Base-by-base conservation (phyloP, 208 protist genomes). In the Trypanosoma vivax region DNA sequence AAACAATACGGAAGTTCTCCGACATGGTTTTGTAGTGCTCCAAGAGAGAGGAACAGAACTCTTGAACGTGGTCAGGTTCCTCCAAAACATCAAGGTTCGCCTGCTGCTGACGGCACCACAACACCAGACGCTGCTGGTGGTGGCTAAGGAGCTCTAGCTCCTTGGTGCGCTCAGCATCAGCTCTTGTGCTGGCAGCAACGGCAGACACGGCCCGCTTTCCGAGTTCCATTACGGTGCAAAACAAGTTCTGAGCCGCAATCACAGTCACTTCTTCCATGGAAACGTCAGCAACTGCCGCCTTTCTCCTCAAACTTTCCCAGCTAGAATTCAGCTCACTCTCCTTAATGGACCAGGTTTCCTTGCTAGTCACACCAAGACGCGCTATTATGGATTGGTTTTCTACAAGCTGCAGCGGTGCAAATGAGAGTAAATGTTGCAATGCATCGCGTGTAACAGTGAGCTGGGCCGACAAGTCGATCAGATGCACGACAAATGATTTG, bases 21-120 rank as follows among this genome's bases (percentile, higher is more conserved):
- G 79, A 88, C 88, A 95, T 95, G 19, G 71, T 76, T 27, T 60
- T 48, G 67, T 88, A 90, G 65, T 88, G 87, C 43, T 84, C 78
- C 6, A 78, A 61, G 13, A 95, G 73, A 5, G 79, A 78, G 13
- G 68, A 71, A 45, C 79, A 90, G 65, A 79, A 92, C 55, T 90
- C 81, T 68, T 96, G 89, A 7, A 96, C 50, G 64, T 92, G 77
- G 50, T 91, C 81, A 5, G 88, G 83, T 54, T 90, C 81, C 39
- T 70, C 55, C 86, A 93, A 77, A 14, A 78, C 82, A 46, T 92
- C 86, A 31, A 96, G 61, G 57, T 94, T 94, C 27, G 70, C 77
- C 24, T 79, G 70, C 66, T 96, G 85, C 75, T 92, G 76, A 1
- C 79, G 79, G 64, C 85, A 92, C 86, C 89, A 96, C 41, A 46